Conservation (phyloP, 805 yeast genomes). For the Metschnikowia anglica region DNA sequence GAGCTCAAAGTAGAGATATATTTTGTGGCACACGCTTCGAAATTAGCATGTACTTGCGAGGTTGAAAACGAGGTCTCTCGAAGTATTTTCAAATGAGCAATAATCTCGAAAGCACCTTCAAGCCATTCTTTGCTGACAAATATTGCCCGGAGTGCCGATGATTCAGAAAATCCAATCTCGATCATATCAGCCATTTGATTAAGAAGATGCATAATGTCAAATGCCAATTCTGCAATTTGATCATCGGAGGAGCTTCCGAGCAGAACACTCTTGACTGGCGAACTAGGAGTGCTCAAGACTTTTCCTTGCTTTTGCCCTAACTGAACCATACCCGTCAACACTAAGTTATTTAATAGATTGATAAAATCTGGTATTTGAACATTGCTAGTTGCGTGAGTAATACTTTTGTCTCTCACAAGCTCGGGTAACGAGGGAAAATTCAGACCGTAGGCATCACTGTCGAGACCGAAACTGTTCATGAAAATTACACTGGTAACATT, state of each 20-base stretch:
- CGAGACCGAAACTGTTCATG: conserved; percentile 48
- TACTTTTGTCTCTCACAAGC: conserved; percentile 7
- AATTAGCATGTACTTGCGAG: conserved; percentile 18
- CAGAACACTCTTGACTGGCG: conserved; percentile 24
- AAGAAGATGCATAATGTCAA: conserved; percentile 38
- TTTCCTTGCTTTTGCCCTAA: conserved; percentile 32
- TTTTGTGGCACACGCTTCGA: conserved; percentile 25
- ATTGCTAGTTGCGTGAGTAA: neutral
- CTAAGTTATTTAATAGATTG: conserved; percentile 33
- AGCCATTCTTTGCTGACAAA: conserved; percentile 35
- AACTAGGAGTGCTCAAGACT: conserved; percentile 34
- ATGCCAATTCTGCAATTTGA: conserved; percentile 24
- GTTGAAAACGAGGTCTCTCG: conserved; percentile 23
- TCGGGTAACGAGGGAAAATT: conserved; percentile 9
- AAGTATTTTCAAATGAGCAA: conserved; percentile 33
- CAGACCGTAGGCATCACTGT: conserved; percentile 10
- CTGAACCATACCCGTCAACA: conserved; percentile 31
- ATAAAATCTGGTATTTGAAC: conserved; percentile 48
- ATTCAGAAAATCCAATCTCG: conserved; percentile 28
- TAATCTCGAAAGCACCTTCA: conserved; percentile 39
- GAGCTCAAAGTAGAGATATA: conserved; percentile 35
- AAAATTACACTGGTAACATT: conserved; percentile 43
- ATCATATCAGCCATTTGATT: conserved; percentile 34
- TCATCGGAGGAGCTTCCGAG: conserved; percentile 7
- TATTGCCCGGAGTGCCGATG: conserved; percentile 23